Evolutionary conservation across 306 rosid species (phyloP), one percentile per base, ranked within the genome.

Genomic region (Abrus pulchellus): DNA sequence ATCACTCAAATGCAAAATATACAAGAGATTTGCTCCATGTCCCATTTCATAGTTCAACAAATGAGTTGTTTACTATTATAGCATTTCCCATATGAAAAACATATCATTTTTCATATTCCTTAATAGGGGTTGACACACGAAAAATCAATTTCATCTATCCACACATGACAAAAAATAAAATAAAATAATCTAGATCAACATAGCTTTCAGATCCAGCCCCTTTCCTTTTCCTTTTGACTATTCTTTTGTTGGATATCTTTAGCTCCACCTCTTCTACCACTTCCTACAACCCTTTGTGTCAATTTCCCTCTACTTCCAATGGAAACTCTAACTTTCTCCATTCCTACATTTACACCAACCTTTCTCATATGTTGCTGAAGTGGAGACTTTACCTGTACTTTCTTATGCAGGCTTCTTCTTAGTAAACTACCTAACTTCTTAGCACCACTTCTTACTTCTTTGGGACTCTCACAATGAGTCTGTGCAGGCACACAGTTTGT

Each of bases 241-340:
- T 80, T 91, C 86, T 89, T 89, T 61, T 87, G 90, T 84, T 87
- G 97, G 27, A 68, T 63, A 33, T 88, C 97, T 83, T 90, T 93
- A 38, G 75, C 67, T 45, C 82, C 93, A 47, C 81, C 82, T 81
- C 92, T 83, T 84, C 90, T 89, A 66, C 75, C 92, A 83, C 68
- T 87, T 80, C 90, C 87, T 13, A 74, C 77, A 75, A 74, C 93
- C 87, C 94, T 88, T 52, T 89, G 89, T 9, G 74, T 88, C 83
- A 87, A 65, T 87, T 80, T 88, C 76, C 98, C 99, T 73, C 92
- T 84, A 54, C 89, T 91, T 74, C 99, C 97, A 50, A 95, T 95
- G 1, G 99, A 93, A 12, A 93, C 89, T 84, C 98, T 90, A 13
- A 95, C 88, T 84, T 88, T 94, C 83, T 94, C 99, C 90, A 86